Conservation (phyloP, 2,329 filamentous ascomycete species). For the Clonostachys byssicola region DNA sequence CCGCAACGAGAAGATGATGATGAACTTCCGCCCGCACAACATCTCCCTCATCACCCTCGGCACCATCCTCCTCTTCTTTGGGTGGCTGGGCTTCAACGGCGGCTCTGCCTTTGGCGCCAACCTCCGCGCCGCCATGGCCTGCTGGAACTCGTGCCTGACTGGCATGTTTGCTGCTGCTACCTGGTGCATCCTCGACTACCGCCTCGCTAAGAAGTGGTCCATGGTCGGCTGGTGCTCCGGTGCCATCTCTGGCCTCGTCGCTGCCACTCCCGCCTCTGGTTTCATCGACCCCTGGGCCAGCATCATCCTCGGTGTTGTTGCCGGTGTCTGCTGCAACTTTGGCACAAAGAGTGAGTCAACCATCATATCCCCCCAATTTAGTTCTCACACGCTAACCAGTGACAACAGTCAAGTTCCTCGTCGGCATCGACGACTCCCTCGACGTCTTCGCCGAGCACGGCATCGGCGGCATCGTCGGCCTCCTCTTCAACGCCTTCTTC, state of each 20-base stretch:
- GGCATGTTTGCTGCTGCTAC: slow-evolving; percentile 89
- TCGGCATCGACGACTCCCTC: slow-evolving; percentile 66
- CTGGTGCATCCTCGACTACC: slow-evolving; percentile 95
- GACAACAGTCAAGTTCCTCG: slow-evolving; percentile 50
- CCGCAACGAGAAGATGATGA: slow-evolving; percentile 98
- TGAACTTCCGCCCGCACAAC: slow-evolving; percentile 99
- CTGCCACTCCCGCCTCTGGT: slow-evolving; percentile 65
- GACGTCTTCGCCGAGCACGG: slow-evolving; percentile 71
- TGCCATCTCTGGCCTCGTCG: slow-evolving; percentile 66
- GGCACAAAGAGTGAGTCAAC: slow-evolving; percentile 48
- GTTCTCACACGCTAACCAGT: slow-evolving; percentile 4
- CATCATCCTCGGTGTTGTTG: slow-evolving; percentile 60
- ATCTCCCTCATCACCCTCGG: slow-evolving; percentile 95
- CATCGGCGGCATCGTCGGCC: slow-evolving; percentile 64
- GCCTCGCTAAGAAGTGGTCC: slow-evolving; percentile 89
- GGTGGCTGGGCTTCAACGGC: slow-evolving; percentile 98
- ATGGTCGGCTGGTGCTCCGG: slow-evolving; percentile 73
- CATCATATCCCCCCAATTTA: neutral
- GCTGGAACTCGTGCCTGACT: slow-evolving; percentile 95
- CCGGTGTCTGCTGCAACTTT: slow-evolving; percentile 66
- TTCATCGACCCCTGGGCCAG: slow-evolving; percentile 66
- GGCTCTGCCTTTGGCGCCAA: slow-evolving; percentile 93
- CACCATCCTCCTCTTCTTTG: slow-evolving; percentile 95
- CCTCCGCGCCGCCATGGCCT: slow-evolving; percentile 89
- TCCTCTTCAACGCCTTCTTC: slow-evolving; percentile 72